These are phyloP conservation scores for Coemansia sp. DNA, from an alignment of 192 early-diverging fungal species.

Conservation along the genomic window DNA sequence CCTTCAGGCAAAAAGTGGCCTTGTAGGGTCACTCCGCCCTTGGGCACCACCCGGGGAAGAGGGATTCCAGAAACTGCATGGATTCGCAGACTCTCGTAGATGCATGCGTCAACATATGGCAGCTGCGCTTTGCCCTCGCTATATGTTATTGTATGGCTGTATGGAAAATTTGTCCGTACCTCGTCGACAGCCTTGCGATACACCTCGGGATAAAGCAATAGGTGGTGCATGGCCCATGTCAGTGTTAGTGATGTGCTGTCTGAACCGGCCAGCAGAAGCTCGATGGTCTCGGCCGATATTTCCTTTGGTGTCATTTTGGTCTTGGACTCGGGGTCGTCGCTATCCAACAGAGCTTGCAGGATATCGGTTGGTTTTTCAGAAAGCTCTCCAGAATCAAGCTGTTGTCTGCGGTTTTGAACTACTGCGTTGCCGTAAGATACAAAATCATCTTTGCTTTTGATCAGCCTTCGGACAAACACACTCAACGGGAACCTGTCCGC, in stretches of 20 bases:
- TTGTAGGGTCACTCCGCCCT: conserved; percentile 32
- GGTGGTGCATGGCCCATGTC: conserved; percentile 34
- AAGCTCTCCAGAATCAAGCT: conserved; percentile 1
- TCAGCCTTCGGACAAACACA: not conserved
- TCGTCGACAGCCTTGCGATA: conserved; percentile 12
- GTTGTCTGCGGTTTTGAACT: conserved; percentile 16
- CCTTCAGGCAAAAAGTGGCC: conserved; percentile 37
- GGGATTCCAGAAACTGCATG: conserved; percentile 37
- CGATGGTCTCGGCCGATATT: conserved; percentile 37
- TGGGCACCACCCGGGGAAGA: conserved; percentile 34
- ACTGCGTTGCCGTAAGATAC: conserved; percentile 23
- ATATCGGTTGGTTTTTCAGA: conserved; percentile 23
- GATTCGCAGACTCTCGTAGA: conserved; percentile 43
- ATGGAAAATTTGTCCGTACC: conserved; percentile 19
- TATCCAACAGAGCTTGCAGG: conserved; percentile 42
- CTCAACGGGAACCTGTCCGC: not conserved
- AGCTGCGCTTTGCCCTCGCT: conserved; percentile 22
- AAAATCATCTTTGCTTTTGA: conserved; percentile 24
- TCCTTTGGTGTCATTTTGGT: conserved; percentile 34
- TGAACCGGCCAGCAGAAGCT: conserved; percentile 35
- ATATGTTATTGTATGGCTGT: conserved; percentile 19
- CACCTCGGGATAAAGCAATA: conserved; percentile 39
- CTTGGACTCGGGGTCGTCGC: conserved; percentile 29
- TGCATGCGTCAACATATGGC: conserved; percentile 44
- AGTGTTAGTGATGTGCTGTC: conserved; percentile 38